phyloP scores from a whole-genome alignment of 2,329 filamentous ascomycete genomes.

The Chaetomiaceae sp. region DNA sequence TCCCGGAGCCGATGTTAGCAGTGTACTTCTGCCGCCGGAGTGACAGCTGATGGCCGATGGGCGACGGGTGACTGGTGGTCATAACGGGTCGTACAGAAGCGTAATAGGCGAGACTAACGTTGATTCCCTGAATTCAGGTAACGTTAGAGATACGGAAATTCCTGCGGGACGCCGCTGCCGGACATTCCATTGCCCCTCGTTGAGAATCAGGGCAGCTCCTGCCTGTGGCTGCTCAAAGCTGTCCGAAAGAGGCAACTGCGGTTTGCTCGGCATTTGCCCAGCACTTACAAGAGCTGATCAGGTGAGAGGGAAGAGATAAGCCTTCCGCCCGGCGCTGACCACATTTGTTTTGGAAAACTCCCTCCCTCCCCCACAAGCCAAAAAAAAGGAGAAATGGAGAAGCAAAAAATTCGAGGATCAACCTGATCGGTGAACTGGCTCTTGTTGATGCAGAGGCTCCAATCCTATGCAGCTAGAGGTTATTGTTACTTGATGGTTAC shows the following conservation, averaged over 20 bases:
- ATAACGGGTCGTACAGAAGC: conserved; percentile 14
- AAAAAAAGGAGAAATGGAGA: neutral
- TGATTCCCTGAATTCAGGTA: too few species aligned
- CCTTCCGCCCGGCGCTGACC: neutral
- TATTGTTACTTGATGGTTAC: conserved; percentile 27
- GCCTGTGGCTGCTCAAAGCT: neutral
- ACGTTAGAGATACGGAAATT: too few species aligned
- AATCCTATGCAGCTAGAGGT: conserved; percentile 26
- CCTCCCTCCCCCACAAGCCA: neutral
- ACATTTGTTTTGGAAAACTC: conserved; percentile 6
- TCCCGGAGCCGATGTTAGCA: conserved; percentile 4
- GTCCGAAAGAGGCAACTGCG: conserved; percentile 10
- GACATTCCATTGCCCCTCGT: too few species aligned
- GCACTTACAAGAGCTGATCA: neutral
- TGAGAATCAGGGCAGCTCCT: too few species aligned
- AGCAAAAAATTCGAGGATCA: conserved; percentile 9
- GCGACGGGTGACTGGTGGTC: too few species aligned
- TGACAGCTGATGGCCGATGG: too few species aligned
- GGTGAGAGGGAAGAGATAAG: conserved; percentile 4
- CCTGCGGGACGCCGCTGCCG: too few species aligned
- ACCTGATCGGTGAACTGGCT: conserved; percentile 6
- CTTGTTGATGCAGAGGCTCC: conserved; percentile 11
- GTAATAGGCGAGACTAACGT: conserved; percentile 13
- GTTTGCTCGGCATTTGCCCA: conserved; percentile 1
- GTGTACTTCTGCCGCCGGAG: conserved; percentile 4